These are phyloP conservation scores for Chalciporus sp. DNA, from an alignment of 1,284 basidiomycete genomes.

Conservation along the genomic window DNA sequence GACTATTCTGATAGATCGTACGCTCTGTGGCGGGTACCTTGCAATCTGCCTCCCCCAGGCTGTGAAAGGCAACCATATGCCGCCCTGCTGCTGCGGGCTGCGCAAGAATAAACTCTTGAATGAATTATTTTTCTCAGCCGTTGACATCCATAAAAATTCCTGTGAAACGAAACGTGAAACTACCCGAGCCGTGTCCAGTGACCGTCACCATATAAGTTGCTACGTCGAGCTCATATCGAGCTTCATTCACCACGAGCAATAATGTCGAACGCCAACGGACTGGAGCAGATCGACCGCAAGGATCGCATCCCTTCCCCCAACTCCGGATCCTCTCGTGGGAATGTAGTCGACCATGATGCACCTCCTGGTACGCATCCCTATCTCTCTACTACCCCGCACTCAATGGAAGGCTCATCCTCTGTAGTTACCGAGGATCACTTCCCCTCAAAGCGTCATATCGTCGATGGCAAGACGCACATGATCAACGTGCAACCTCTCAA, in stretches of 20 bases:
- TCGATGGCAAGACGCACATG: constrained; percentile 40
- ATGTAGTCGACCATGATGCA: constrained; percentile 78
- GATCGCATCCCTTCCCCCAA: constrained; percentile 48
- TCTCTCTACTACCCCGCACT: not conserved
- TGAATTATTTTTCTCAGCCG: too few relatives aligned
- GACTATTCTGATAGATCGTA: not conserved
- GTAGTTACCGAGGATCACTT: constrained; percentile 58
- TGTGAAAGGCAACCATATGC: constrained; percentile 1
- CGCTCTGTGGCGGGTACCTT: too few relatives aligned
- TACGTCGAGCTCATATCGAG: not conserved
- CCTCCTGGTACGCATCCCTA: constrained; percentile 54
- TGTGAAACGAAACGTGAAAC: too few relatives aligned
- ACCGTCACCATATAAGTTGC: constrained; percentile 23
- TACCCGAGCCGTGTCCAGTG: too few relatives aligned
- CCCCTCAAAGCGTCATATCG: constrained; percentile 35
- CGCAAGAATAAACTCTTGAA: not conserved
- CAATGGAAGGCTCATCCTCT: constrained; percentile 17
- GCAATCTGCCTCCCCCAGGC: too few relatives aligned
- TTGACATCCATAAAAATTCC: too few relatives aligned
- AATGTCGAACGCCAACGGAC: constrained; percentile 39
- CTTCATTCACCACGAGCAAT: not conserved
- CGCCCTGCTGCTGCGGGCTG: constrained; percentile 10
- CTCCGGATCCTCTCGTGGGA: constrained; percentile 48
- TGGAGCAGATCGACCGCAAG: constrained; percentile 46
- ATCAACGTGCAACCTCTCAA: constrained; percentile 83